Base-by-base conservation (phyloP, 1,284 basidiomycete genomes). In the Ganoderma leucocontextum region DNA sequence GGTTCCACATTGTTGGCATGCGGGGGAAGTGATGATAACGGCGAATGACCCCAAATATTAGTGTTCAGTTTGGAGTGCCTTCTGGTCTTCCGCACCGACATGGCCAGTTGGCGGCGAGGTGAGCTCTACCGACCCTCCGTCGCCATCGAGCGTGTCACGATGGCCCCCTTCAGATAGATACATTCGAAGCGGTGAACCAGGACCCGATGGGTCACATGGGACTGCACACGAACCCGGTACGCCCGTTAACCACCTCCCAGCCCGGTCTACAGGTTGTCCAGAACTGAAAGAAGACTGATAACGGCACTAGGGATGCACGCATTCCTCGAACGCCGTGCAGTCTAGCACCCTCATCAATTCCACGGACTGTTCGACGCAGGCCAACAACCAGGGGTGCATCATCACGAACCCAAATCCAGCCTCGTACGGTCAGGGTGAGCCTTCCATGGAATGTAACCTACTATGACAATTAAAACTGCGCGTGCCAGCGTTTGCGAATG, bases 41-140 rank as follows among this genome's bases (percentile, higher is more conserved):
- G 22, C 47, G n/a, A 19, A 58, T 15, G 17, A 38, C 58, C 58
- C 38, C 38, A 25, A 39, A 39, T 41, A 17, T 29, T 67, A 91
- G 88, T 92, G 90, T 77, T 91, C 91, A 5, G 90, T 92, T 19
- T 92, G 91, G 91, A 89, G 91, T 22, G 89, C 89, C 13, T 91
- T 85, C 82, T 89, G 88, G 88, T 85, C 86, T n/a, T 86, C 87
- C 73, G 86, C 89, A 2, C 80, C 83, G 7, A 77, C 80, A 38
- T 92, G 91, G 91, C 91, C 91, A 0, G 77, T 77, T 33, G 91
- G 90, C 69, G 91, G 84, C 78, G 80, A 79, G 80, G 81, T 75
- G 39, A 67, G 78, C 72, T 49, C 59, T 42, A 36, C 17, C 42
- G 47, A 60, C 41, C 36, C 13, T 25, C n/a, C 58, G 22, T 59